Conservation (phyloP, 148 eudicot species). For the Persicaria tinctoria region DNA sequence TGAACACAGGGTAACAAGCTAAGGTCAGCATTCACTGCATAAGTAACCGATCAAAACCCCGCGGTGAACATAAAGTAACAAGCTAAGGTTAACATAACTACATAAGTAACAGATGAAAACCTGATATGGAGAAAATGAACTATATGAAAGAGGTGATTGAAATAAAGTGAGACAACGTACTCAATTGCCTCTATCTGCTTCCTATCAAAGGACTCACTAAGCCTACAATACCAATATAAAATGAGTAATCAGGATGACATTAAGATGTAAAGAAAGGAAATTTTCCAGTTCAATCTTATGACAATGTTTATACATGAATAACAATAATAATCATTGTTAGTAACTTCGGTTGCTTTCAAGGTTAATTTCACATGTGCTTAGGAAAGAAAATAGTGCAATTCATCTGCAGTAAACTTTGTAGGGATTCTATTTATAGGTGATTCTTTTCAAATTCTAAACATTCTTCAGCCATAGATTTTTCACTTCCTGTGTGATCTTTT, state of each 20-base stretch:
- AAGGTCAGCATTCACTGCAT: background rate
- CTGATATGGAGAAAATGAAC: too few species aligned
- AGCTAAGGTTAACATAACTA: too few species aligned
- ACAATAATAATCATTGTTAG: background rate
- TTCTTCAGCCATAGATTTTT: too few species aligned
- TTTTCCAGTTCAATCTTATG: background rate
- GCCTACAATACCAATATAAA: constrained; percentile 35
- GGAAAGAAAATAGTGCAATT: background rate
- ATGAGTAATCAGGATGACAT: background rate
- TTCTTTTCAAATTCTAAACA: too few species aligned
- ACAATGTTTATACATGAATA: background rate
- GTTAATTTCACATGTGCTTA: too few species aligned
- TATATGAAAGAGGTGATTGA: background rate
- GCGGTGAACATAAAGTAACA: too few species aligned
- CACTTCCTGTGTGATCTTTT: too few species aligned
- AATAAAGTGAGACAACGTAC: constrained; percentile 33
- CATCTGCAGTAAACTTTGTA: too few species aligned
- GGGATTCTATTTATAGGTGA: background rate
- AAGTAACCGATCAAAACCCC: too few species aligned
- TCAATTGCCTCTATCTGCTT: constrained; percentile 64
- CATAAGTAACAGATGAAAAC: too few species aligned
- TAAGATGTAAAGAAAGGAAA: background rate
- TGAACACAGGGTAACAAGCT: constrained; percentile 7
- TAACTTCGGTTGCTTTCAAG: background rate
- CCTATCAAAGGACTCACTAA: constrained; percentile 62